These are phyloP conservation scores for Pseudogymnoascus sp. DNA, from an alignment of 2,329 filamentous ascomycete species.

Conservation along the genomic window DNA sequence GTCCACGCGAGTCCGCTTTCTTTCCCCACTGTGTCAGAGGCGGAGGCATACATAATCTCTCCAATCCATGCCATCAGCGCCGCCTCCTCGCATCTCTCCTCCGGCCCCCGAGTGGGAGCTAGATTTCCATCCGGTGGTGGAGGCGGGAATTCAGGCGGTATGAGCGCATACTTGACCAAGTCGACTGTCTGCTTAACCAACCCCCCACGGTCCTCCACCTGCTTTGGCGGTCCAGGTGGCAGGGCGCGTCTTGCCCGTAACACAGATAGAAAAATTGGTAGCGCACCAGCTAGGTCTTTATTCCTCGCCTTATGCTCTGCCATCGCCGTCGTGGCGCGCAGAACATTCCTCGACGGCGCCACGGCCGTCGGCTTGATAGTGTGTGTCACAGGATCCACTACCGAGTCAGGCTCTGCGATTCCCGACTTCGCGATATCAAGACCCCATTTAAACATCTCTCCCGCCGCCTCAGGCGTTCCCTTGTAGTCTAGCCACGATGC, in stretches of 20 bases:
- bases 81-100: slow-evolving; percentile 74
- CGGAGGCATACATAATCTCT: slow-evolving; percentile 76
- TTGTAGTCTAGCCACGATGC: slow-evolving; percentile 82
- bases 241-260: slow-evolving; percentile 67
- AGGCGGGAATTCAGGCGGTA: slow-evolving; percentile 58
- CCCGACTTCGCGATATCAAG: slow-evolving; percentile 63
- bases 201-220: slow-evolving; percentile 16
- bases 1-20: slow-evolving; percentile 83
- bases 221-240: slow-evolving; percentile 29
- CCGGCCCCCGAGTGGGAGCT: slow-evolving; percentile 54
- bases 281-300: slow-evolving; percentile 57
- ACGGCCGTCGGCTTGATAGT: slow-evolving; percentile 53
- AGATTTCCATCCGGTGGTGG: slow-evolving; percentile 62
- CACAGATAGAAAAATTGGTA: slow-evolving; percentile 79
- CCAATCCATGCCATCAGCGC: slow-evolving; percentile 84
- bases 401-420: slow-evolving; percentile 36
- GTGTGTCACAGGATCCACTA: slow-evolving; percentile 55
- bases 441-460: slow-evolving; percentile 67
- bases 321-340: slow-evolving; percentile 67
- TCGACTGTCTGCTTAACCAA: slow-evolving; percentile 23
- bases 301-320: slow-evolving; percentile 69
- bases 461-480: slow-evolving; percentile 53
- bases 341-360: slow-evolving; percentile 62
- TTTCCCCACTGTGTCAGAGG: slow-evolving; percentile 34
- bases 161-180: slow-evolving; percentile 27